Conservation (phyloP, 768 basidiomycete species). For the Amanita molliuscula region DNA sequence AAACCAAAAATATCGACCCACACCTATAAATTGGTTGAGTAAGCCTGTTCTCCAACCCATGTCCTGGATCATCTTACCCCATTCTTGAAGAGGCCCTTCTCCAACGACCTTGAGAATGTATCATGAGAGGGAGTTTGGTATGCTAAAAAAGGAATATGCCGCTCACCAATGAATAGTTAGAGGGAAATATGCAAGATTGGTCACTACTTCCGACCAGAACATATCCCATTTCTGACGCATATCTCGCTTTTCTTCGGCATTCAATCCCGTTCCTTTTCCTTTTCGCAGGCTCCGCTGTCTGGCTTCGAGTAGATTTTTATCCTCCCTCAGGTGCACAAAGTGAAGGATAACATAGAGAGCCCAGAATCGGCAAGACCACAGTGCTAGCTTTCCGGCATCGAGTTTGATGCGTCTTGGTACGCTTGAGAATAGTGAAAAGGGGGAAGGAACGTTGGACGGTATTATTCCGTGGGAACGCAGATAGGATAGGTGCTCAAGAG, state of each 20-base stretch:
- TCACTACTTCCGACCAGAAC: conserved; percentile 60
- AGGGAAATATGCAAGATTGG: conserved; percentile 72
- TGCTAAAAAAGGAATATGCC: background rate
- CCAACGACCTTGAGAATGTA: conserved; percentile 44
- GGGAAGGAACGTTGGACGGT: conserved; percentile 40
- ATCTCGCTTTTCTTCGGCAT: conserved; percentile 43
- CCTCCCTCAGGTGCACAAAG: conserved; percentile 62
- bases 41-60: conserved; percentile 2
- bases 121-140: background rate
- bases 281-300: conserved; percentile 48
- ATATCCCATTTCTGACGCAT: conserved; percentile 51
- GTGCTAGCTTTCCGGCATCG: conserved; percentile 34
- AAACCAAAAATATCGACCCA: conserved; percentile 33
- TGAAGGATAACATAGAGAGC: conserved; percentile 69
- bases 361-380: conserved; percentile 82
- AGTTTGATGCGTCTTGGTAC: conserved; percentile 30
- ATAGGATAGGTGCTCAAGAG: conserved; percentile 69
- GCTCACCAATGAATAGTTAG: conserved; percentile 76
- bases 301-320: conserved; percentile 45
- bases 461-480: conserved; percentile 51
- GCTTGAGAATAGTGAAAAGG: conserved; percentile 30
- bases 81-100: conserved; percentile 55
- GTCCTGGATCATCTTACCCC: conserved; percentile 31
- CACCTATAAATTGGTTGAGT: conserved; percentile 15
- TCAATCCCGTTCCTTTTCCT: conserved; percentile 39